Evolutionary conservation across 129 eudicot genomes (phyloP), one percentile per base, ranked within the genome.

Genomic region (Centella asiatica): DNA sequence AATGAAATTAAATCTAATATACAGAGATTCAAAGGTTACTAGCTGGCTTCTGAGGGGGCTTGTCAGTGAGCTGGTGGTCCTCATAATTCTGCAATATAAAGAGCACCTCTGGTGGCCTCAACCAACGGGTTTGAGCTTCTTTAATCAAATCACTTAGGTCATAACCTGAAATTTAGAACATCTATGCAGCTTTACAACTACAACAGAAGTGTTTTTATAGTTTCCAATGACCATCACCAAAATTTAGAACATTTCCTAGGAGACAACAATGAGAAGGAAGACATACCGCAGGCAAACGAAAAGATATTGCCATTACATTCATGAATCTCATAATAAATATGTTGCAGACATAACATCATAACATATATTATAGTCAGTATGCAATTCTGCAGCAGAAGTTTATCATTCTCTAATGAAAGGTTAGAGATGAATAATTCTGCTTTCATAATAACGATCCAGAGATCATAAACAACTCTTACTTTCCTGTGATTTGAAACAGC

Each of bases 111-210:
- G 78, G 83, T 1, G 96, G 96, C 76, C 85, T 93, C 69, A 93
- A 74, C 96, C 99, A 87, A 77, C 99, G 80, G 72, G 62, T 59
- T 63, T 84, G 81, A 67, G 96, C 99, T 80, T 82, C 95, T 71
- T 60, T 78, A 68, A 72, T 78, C 72, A 93, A 79, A 61, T 82
- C 79, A 51, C 20, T 57, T 53, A 85, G 79, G 61, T 87, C 76
- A 80, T 83, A 82, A 34, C 82, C 99, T 93, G 78, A 69, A 50
- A 77, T 49, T 26, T 46, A 5, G 14, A 56, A 53, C 48, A 37
- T 50, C 59, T 46, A 25, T 55, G 49, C 66, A 62, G 50, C 25
- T 44, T 24, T 9, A 18, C n/a, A 57, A 57, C 62, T 57, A 31
- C 9, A 15, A 4, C 18, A 3, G 4, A 14, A 28, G 28, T 10